phyloP scores from a whole-genome alignment of 306 rosid genomes.

The Cotoneaster glaucophyllus region DNA sequence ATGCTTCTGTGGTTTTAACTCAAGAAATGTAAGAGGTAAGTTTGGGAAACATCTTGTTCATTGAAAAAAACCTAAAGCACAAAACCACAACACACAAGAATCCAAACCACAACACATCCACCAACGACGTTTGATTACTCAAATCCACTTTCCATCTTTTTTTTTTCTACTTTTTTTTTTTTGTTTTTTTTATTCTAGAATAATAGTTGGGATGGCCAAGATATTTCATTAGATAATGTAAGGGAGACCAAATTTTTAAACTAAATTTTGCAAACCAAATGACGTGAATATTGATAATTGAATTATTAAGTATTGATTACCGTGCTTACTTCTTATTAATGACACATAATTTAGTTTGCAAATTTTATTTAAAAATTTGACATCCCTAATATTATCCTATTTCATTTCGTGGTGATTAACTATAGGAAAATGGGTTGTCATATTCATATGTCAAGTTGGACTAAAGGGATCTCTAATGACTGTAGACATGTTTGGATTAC shows the following conservation, averaged over 20 bases:
- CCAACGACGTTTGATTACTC: not conserved
- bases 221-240: not conserved
- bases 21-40: not conserved
- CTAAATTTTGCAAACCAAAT: too few species aligned
- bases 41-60: not conserved
- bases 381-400: too few species aligned
- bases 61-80: not conserved
- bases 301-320: too few species aligned
- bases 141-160: not conserved
- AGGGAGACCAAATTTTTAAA: too few species aligned
- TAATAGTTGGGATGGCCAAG: not conserved
- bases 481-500: not conserved
- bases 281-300: too few species aligned
- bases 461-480: not conserved
- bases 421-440: constrained; percentile 5
- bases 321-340: too few species aligned
- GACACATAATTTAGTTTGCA: too few species aligned
- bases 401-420: constrained; percentile 2
- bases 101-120: not conserved
- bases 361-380: too few species aligned
- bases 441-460: constrained; percentile 19
- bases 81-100: not conserved
- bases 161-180: not conserved
- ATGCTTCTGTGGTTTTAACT: not conserved
- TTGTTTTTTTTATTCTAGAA: not conserved